Evolutionary conservation across 2,329 filamentous ascomycete genomes (phyloP), one percentile per base, ranked within the genome.

Genomic region (Chaetomiaceae sp.): DNA sequence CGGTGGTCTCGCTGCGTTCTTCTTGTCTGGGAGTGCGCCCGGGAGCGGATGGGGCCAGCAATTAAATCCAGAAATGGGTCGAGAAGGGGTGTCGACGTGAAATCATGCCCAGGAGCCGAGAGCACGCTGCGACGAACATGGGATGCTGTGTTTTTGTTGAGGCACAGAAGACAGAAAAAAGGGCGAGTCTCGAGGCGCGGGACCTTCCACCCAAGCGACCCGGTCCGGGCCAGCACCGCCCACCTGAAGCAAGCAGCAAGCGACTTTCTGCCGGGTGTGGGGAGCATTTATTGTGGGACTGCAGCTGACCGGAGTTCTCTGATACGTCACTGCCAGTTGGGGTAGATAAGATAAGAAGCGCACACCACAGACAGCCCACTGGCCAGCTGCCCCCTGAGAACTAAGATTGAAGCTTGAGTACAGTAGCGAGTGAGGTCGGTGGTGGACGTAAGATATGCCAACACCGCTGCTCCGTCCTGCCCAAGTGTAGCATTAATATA

Each of bases 291-390:
- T 27, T 55, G 21, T 41, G 42, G 35, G 41, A 23, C 47, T 30
- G n/a, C 20, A 37, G 38, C 19, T 8, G 25, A 35, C 49, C 46
- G 41, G 44, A 48, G 53, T 27, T 16, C 50, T 57, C 54, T 51
- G 58, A 60, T 59, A 60, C 58, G 57, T 60, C 58, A 60, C 55
- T 41, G 31, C 31, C 25, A 5, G 27, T n/a, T 31, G 30, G 16
- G 6, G 19, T 23, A 44, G 57, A 60, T 60, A 59, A 60, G 57
- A 60, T 60, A 59, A 60, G 58, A 20, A 3, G 4, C 30, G 12
- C 8, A 19, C 10, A 20, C 25, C 25, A 27, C 5, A 5, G 6
- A 5, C 25, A 27, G n/a, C n/a, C n/a, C n/a, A n/a, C n/a, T n/a
- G n/a, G n/a, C n/a, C n/a, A n/a, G n/a, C n/a, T n/a, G n/a, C n/a